These are phyloP conservation scores for Globisporangium camurandrum DNA, from an alignment of 352 stramenopile genomes.

Conservation along the genomic window DNA sequence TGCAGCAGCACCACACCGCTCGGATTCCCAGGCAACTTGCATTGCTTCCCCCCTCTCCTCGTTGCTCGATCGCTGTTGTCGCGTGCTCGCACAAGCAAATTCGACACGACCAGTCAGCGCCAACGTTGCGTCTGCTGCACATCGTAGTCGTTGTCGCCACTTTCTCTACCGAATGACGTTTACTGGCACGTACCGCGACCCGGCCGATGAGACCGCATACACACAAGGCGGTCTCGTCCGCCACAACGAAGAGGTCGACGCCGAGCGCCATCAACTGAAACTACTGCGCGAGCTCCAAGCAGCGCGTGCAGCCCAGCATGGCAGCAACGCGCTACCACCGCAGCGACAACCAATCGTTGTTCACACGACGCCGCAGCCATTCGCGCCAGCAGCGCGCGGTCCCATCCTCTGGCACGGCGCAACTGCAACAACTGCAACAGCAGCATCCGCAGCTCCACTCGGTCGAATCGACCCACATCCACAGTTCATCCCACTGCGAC, in stretches of 20 bases:
- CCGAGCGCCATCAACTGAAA: slow-evolving; percentile 7
- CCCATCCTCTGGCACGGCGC: neutral
- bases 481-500: neutral
- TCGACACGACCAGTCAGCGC: too few relatives aligned
- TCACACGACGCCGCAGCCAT: neutral
- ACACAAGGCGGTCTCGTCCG: neutral
- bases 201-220: slow-evolving; percentile 3
- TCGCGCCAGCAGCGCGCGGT: neutral
- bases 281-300: slow-evolving; percentile 1
- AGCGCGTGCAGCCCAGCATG: neutral
- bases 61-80: too few relatives aligned
- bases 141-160: neutral
- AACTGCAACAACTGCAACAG: neutral
- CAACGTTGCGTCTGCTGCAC: neutral
- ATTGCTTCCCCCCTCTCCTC: neutral
- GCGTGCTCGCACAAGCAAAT: too few relatives aligned
- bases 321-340: neutral
- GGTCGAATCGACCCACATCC: neutral
- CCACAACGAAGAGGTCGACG: neutral
- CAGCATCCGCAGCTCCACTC: neutral
- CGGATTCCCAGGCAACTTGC: neutral
- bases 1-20: neutral
- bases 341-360: neutral
- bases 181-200: neutral
- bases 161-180: slow-evolving; percentile 4